Percentiles rank a stretch among this genome's conserved stretches.
Conservation (phyloP, 345 rosid genomes). For the Lepidium aucheri region DNA sequence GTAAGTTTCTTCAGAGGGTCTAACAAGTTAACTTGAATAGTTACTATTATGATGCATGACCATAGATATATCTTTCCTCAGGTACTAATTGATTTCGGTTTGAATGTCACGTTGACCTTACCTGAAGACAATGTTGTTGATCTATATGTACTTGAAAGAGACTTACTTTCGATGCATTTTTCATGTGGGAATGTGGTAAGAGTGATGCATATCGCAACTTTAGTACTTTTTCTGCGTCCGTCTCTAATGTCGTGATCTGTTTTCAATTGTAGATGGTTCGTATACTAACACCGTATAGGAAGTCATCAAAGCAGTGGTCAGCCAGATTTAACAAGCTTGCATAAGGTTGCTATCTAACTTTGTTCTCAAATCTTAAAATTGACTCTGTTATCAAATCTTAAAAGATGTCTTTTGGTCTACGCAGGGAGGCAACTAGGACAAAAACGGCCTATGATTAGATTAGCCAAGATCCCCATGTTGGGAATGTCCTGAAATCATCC, state of each 20-base stretch:
- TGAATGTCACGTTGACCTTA: conserved; percentile 85
- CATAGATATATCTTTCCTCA: conserved; percentile 14
- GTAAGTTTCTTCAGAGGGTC: conserved; percentile 24
- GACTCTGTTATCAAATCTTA: background rate
- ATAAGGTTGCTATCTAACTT: conserved; percentile 43
- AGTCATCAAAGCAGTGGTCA: conserved; percentile 97
- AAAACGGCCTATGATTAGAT: conserved; percentile 94
- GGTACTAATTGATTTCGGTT: conserved; percentile 93
- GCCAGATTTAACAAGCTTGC: conserved; percentile 91
- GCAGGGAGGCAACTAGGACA: conserved; percentile 87
- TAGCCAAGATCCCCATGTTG: conserved; percentile 19
- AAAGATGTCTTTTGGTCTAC: background rate
- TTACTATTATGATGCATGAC: conserved; percentile 9
- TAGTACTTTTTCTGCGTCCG: background rate
- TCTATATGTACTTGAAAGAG: conserved; percentile 92
- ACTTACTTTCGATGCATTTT: conserved; percentile 89
- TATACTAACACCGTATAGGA: conserved; percentile 68
- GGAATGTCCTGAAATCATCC: too few relatives aligned
- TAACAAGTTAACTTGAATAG: background rate
- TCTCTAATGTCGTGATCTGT: background rate
- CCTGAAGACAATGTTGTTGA: conserved; percentile 98
- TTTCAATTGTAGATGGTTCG: conserved; percentile 59
- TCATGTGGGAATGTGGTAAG: conserved; percentile 96
- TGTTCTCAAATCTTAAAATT: background rate
- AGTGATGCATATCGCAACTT: background rate